A percentile compares a stretch with the other conserved stretches of the same genome.
Conservation (phyloP, 805 yeast genomes). For the Monosporozyma siamensis region DNA sequence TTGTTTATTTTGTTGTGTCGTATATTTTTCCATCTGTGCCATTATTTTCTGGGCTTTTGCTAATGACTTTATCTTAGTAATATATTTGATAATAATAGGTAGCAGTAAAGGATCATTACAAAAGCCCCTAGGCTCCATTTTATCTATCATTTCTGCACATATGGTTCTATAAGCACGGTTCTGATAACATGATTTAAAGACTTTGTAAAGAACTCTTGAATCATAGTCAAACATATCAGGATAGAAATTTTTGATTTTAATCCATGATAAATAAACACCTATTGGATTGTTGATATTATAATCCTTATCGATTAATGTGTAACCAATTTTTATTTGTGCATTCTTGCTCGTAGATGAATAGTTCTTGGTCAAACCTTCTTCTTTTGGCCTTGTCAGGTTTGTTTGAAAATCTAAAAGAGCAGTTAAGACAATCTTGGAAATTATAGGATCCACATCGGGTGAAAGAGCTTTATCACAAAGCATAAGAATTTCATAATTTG, state of each 20-base stretch:
- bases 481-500: slow-evolving; percentile 11
- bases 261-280: slow-evolving; percentile 22
- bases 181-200: slow-evolving; percentile 15
- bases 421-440: slow-evolving; percentile 12
- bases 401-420: slow-evolving; percentile 10
- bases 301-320: slow-evolving; percentile 16
- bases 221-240: slow-evolving; percentile 15
- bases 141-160: slow-evolving; percentile 13
- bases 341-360: slow-evolving; percentile 4
- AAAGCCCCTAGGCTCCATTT: slow-evolving; percentile 15
- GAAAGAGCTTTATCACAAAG: slow-evolving; percentile 20
- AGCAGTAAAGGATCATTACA: slow-evolving; percentile 22
- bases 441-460: slow-evolving; percentile 6
- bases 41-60: slow-evolving; percentile 14
- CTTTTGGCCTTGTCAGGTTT: not conserved
- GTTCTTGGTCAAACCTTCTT: not conserved
- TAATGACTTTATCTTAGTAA: slow-evolving; percentile 11
- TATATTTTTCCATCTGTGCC: slow-evolving; percentile 14
- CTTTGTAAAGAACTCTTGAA: slow-evolving; percentile 19
- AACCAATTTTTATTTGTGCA: slow-evolving; percentile 14
- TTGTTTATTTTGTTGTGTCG: slow-evolving; percentile 13
- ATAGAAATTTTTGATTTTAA: slow-evolving; percentile 12
- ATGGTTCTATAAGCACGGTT: slow-evolving; percentile 16
- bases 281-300: slow-evolving; percentile 17
- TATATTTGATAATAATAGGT: slow-evolving; percentile 18